phyloP scores from a whole-genome alignment of 352 stramenopile genomes.

The Globisporangium spiculum region DNA sequence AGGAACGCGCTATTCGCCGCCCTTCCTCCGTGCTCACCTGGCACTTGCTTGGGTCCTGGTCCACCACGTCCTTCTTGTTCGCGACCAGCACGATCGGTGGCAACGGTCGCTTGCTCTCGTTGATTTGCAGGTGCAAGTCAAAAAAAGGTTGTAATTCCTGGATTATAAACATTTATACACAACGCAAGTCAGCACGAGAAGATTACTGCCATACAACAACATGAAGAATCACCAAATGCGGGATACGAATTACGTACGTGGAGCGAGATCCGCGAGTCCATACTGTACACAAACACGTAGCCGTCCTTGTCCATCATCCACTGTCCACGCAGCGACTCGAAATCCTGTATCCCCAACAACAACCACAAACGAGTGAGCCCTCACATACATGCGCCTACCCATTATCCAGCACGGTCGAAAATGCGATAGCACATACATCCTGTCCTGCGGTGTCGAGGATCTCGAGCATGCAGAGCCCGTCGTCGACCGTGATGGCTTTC shows the following conservation, averaged over 20 bases:
- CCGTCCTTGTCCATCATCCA: conserved; percentile 92
- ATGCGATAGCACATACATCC: conserved; percentile 49
- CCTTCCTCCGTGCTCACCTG: conserved; percentile 86
- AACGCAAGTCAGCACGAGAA: neutral
- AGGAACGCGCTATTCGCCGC: conserved; percentile 78
- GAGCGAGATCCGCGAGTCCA: conserved; percentile 85
- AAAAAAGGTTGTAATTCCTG: conserved; percentile 88
- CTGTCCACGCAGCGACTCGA: conserved; percentile 83
- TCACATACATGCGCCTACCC: neutral
- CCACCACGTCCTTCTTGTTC: conserved; percentile 89
- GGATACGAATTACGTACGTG: conserved; percentile 40
- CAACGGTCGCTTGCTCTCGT: conserved; percentile 71
- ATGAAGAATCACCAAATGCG: neutral
- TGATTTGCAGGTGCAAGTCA: conserved; percentile 86
- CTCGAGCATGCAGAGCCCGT: conserved; percentile 85
- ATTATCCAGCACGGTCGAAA: neutral
- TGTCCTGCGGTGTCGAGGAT: conserved; percentile 90
- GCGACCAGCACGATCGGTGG: conserved; percentile 86
- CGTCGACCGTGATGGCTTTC: conserved; percentile 84
- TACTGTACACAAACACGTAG: conserved; percentile 91
- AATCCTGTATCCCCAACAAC: conserved; percentile 44
- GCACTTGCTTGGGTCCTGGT: conserved; percentile 76
- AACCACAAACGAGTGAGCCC: neutral
- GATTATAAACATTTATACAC: neutral
- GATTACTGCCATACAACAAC: neutral